Evolutionary conservation across 257 asterid genomes (phyloP).

Genomic region (Ballota nigra): DNA sequence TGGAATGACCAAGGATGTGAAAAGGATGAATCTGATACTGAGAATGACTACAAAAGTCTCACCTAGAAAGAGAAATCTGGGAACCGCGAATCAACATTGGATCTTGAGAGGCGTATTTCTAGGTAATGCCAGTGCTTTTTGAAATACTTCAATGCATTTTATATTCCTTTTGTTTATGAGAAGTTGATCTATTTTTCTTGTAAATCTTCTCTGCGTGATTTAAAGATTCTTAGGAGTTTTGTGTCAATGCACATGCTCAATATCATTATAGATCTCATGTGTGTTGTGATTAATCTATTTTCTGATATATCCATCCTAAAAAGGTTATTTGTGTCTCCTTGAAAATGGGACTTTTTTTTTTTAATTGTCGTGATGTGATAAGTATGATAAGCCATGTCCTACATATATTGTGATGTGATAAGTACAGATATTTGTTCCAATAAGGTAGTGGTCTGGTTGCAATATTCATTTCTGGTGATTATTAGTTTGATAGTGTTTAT

Average conservation of each 20-base stretch:
- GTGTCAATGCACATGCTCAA: neutral
- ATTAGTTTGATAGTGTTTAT: neutral
- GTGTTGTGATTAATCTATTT: neutral
- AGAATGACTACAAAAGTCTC: slow-evolving; percentile 38
- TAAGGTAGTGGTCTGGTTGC: neutral
- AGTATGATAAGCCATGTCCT: neutral
- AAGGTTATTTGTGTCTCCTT: neutral
- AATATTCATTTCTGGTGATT: neutral
- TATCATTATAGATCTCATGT: no score
- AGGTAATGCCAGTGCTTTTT: slow-evolving; percentile 40
- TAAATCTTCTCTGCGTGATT: neutral
- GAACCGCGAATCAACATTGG: slow-evolving; percentile 36
- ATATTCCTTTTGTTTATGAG: neutral
- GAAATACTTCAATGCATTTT: neutral
- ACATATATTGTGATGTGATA: neutral
- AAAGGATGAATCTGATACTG: slow-evolving; percentile 42
- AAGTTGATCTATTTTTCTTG: neutral
- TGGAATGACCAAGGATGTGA: slow-evolving; percentile 51
- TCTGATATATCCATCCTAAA: neutral
- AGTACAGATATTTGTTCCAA: neutral
- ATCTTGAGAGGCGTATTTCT: slow-evolving; percentile 64
- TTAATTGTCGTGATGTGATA: no score
- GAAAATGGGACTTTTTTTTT: neutral
- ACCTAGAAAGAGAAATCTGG: slow-evolving; percentile 38
- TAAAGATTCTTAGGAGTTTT: neutral